Base-by-base conservation (phyloP, 2,329 filamentous ascomycete species). In the Verticillium nubilum region DNA sequence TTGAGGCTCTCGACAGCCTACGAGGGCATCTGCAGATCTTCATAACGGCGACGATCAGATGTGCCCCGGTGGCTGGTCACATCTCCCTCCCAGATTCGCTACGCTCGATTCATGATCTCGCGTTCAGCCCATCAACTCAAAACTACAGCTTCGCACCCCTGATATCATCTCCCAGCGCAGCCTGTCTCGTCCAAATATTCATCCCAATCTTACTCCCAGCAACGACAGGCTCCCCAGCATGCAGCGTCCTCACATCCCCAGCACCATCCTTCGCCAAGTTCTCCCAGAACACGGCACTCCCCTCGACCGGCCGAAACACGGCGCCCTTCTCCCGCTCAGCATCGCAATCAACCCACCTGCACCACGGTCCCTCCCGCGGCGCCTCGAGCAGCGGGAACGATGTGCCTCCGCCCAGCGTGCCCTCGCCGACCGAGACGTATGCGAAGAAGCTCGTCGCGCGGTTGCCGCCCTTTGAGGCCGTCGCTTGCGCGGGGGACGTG, bases 111-210 rank as follows among this genome's bases (percentile, higher is more conserved):
- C 42, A 13, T 25, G n/a, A 23, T 50, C 10, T 23, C 19, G 42
- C 25, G 5, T 50, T 50, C 59, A n/a, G n/a, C n/a, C n/a, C n/a
- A 68, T 17, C 65, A 60, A n/a, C 13, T 37, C 17, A 37, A 15
- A n/a, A 17, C 17, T 37, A 50, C 10, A 23, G 42, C 52, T 72
- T 66, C 17, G 64, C 65, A 2, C 71, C 73, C 35, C 73, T 64
- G 23, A 73, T 66, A 2, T 72, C 70, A 26, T 70, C 68, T 19
- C 70, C 67, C 28, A 80, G 60, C 1, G 71, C 68, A 31, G 71
- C 74, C 66, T 80, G 73, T 47, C 78, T 70, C 37, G 79, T 81
- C 78, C 78, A 82, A 35, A 81, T 80, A 60, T 81, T 81, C 77
- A 81, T 79, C 12, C 79, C 79, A 59, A 80, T 74, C 68, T 82